Evolutionary conservation across 768 basidiomycete genomes (phyloP).

Genomic region (Termitomyces bulborhizus): DNA sequence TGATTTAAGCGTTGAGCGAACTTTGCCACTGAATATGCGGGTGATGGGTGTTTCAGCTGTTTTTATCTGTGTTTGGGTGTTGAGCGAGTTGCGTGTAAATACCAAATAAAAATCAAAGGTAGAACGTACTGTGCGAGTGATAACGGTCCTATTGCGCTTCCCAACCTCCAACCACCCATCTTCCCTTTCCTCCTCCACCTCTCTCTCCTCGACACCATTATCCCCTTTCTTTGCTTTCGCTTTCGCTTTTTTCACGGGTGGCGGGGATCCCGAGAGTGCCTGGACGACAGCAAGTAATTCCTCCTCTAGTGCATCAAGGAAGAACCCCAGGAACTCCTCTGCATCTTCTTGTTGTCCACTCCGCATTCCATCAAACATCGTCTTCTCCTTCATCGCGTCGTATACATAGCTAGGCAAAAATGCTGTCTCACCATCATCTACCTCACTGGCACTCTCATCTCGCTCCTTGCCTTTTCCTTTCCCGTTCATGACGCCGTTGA

Average conservation of each 20-base stretch:
- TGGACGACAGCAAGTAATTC: constrained; percentile 71
- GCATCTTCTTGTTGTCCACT: constrained; percentile 97
- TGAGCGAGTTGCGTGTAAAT: neutral
- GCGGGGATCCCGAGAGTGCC: constrained; percentile 33
- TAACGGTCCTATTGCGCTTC: constrained; percentile 71
- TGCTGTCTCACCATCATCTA: constrained; percentile 54
- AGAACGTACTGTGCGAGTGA: constrained; percentile 69
- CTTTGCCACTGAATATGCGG: constrained; percentile 89
- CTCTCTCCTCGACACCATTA: constrained; percentile 33
- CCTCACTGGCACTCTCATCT: constrained; percentile 28
- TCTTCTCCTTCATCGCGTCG: constrained; percentile 90
- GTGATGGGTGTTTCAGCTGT: constrained; percentile 83
- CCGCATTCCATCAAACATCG: constrained; percentile 90
- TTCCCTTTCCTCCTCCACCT: constrained; percentile 26
- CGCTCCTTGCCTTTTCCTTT: constrained; percentile 20
- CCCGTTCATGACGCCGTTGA: constrained; percentile 39
- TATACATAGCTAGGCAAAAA: constrained; percentile 87
- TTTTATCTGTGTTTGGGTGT: constrained; percentile 47
- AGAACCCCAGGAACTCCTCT: constrained; percentile 98
- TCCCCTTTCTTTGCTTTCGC: constrained; percentile 24
- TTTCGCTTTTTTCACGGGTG: constrained; percentile 24
- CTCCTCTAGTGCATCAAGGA: constrained; percentile 90
- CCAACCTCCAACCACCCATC: constrained; percentile 94
- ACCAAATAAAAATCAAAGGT: neutral
- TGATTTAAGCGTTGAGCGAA: constrained; percentile 75